Evolutionary conservation across 1,139 yeast genomes (phyloP), one percentile per base, ranked within the genome.

Genomic region (Geotrichum bryndzae): DNA sequence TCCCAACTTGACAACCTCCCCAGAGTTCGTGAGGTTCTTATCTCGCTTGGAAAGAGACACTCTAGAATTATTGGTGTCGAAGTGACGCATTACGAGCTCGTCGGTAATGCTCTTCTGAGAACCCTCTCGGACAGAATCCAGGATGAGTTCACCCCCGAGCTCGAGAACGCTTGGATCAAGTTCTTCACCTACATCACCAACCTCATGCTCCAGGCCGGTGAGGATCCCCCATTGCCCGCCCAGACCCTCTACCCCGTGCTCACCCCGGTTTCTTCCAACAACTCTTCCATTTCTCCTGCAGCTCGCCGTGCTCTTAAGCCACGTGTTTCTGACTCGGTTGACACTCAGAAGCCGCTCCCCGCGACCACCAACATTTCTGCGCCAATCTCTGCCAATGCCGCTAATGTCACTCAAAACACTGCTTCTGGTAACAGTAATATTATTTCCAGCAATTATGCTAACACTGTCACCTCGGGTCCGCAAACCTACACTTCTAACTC

Each of bases 61-160:
- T 78, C 90, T 3, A 77, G 96, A 65, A 85, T 89, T 58, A 77
- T 89, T 66, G 90, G 89, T 15, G 87, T 88, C 57, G 91, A 87
- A 66, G 84, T 90, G 0, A 80, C 81, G 8, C 87, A 86, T 72
- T 89, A 86, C 70, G 90, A 87, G 72, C 74, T 86, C 55, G 87
- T 90, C 87, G 96, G 96, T 1, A 84, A 84, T 65, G 95, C 95
- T 0, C 77, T 90, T 60, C 78, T 89, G 63, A 83, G 82, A 67
- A 89, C 96, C 0, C 84, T 89, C 68, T 83, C 84, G 68, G 94
- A 88, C 72, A 75, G 96, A 68, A 86, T 80, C 59, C 82, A 83
- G 7, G 74, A 74, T 15, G 74, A 75, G 52, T 80, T 83, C 60
- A 77, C 84, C 46, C 69, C 80, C 15, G 84, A 81, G 64, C 73